Percentiles rank a stretch among this genome's conserved stretches.
These are phyloP conservation scores for Candida peoriensis DNA, from an alignment of 805 yeast species.

Conservation along the genomic window DNA sequence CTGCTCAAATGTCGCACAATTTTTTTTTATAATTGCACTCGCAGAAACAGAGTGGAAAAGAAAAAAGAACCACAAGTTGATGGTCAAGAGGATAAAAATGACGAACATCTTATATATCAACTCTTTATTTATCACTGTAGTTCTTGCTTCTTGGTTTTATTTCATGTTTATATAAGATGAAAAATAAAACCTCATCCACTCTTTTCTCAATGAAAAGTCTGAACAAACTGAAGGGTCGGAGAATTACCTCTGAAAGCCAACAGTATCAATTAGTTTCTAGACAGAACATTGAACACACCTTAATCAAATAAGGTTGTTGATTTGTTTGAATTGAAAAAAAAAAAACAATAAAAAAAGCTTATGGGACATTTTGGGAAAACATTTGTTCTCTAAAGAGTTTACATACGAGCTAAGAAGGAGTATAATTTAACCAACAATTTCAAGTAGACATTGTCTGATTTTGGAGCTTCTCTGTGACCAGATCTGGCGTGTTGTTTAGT, in stretches of 20 bases:
- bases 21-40: constrained; percentile 36
- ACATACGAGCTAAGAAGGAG: constrained; percentile 99
- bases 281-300: too few relatives aligned
- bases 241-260: too few relatives aligned
- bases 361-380: constrained; percentile 1
- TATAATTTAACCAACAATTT: constrained; percentile 95
- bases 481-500: constrained; percentile 93
- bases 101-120: constrained; percentile 3
- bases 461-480: constrained; percentile 98
- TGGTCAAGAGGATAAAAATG: constrained; percentile 6
- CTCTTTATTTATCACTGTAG: too few relatives aligned
- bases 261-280: too few relatives aligned
- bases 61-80: background rate
- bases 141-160: too few relatives aligned
- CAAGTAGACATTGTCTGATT: constrained; percentile 99
- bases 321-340: too few relatives aligned
- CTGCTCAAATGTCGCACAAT: constrained; percentile 46
- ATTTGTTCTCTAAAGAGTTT: constrained; percentile 20
- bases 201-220: constrained; percentile 2
- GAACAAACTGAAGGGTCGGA: too few relatives aligned
- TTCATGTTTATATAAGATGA: too few relatives aligned
- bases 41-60: constrained; percentile 25
- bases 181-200: background rate
- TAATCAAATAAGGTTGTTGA: too few relatives aligned
- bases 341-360: background rate